phyloP scores from a whole-genome alignment of 495 filamentous ascomycete genomes.

The Pseudomonodictys pantanalensis region DNA sequence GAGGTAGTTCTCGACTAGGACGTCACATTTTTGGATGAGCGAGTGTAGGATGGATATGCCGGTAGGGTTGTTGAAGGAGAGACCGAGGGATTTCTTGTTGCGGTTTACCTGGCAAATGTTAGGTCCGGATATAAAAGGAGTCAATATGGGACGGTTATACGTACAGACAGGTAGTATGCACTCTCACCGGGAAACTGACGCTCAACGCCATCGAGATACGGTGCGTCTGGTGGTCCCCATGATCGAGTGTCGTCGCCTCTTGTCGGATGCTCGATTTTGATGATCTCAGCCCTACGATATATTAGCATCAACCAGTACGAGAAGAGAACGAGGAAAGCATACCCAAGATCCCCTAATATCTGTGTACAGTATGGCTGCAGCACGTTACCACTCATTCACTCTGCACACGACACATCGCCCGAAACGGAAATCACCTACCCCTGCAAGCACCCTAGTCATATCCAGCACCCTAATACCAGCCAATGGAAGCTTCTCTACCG shows the following conservation, averaged over 20 bases:
- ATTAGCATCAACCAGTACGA: neutral
- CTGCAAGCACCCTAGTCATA: constrained; percentile 33
- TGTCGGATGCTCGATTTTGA: constrained; percentile 41
- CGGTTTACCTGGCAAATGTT: constrained; percentile 22
- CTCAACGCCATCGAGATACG: constrained; percentile 24
- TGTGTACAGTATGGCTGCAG: constrained; percentile 32
- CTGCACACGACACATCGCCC: neutral
- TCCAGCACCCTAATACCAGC: constrained; percentile 30
- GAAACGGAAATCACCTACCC: constrained; percentile 29
- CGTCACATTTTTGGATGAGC: constrained; percentile 35
- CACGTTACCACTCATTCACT: neutral
- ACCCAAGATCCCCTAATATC: constrained; percentile 31
- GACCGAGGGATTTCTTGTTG: constrained; percentile 32
- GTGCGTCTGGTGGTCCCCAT: constrained; percentile 28
- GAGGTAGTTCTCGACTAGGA: constrained; percentile 42
- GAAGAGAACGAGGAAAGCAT: neutral
- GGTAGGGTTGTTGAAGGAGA: constrained; percentile 30
- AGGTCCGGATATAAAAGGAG: neutral
- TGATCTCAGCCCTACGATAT: constrained; percentile 25
- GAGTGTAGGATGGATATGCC: constrained; percentile 26
- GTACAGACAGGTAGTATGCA: constrained; percentile 28
- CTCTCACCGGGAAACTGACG: constrained; percentile 28
- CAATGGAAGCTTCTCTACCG: constrained; percentile 29
- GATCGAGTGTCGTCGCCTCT: constrained; percentile 30
- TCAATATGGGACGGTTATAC: neutral